Percentiles rank a stretch among this genome's conserved stretches.
These are phyloP conservation scores for Calonectria hongkongensis DNA, from an alignment of 2,329 filamentous ascomycete genomes.

Conservation along the genomic window DNA sequence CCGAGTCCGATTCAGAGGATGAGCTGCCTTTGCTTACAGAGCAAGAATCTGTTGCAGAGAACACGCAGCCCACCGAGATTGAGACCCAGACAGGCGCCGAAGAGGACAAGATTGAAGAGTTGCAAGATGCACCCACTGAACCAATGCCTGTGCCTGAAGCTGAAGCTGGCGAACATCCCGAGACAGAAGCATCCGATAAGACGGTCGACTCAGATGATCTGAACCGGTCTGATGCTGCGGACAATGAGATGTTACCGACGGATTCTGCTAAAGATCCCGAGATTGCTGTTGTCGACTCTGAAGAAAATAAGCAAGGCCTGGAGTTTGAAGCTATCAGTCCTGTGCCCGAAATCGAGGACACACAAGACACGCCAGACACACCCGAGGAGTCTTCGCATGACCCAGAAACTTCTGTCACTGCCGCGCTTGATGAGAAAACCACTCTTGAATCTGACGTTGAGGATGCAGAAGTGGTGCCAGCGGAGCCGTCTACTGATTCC, in stretches of 20 bases:
- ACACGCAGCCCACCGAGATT: slow-evolving; percentile 12
- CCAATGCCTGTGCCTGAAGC: neutral
- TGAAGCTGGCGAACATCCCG: neutral
- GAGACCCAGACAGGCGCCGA: neutral
- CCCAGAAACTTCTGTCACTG: neutral
- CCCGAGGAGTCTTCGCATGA: neutral
- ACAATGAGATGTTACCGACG: neutral
- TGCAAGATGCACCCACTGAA: neutral
- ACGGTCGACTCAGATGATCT: neutral
- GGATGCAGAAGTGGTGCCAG: neutral
- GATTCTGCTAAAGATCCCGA: neutral
- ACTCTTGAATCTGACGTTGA: neutral
- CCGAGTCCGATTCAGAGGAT: neutral
- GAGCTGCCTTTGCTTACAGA: neutral
- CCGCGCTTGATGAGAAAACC: neutral
- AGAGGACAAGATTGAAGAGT: neutral
- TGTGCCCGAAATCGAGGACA: neutral
- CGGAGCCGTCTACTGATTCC: neutral
- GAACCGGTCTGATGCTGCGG: neutral
- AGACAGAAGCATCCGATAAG: neutral
- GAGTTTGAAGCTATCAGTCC: neutral
- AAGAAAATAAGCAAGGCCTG: neutral
- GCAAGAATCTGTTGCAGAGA: neutral
- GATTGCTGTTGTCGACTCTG: neutral
- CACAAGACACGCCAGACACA: neutral